Percentiles rank a stretch among this genome's conserved stretches.
phyloP scores from a whole-genome alignment of 106 monocot genomes.

The Narthecium ossifragum region DNA sequence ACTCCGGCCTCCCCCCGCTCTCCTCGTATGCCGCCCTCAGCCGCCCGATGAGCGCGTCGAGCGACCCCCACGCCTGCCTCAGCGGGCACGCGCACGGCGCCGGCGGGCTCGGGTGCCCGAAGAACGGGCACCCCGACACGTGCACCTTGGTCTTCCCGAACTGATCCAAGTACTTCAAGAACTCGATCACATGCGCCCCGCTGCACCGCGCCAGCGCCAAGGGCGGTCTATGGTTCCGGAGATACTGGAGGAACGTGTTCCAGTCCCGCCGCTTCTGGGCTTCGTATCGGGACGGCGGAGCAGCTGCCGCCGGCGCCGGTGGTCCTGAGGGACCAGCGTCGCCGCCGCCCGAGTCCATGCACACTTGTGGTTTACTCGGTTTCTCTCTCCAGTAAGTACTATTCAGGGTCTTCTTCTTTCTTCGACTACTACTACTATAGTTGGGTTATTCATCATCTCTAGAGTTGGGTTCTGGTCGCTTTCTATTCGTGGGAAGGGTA shows the following conservation, averaged over 20 bases:
- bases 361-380: too few species aligned
- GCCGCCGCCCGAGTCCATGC: too few species aligned
- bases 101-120: constrained; percentile 8
- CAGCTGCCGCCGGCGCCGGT: constrained; percentile 2
- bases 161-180: constrained; percentile 23
- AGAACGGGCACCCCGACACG: constrained; percentile 4
- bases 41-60: constrained; percentile 15
- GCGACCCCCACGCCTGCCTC: constrained; percentile 11
- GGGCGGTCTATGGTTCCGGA: constrained; percentile 13
- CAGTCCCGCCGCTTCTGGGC: constrained; percentile 16
- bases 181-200: constrained; percentile 23
- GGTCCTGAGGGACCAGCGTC: too few species aligned
- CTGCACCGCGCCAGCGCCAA: constrained; percentile 9
- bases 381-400: too few species aligned
- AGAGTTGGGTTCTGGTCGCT: too few species aligned
- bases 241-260: constrained; percentile 20
- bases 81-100: constrained; percentile 9
- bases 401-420: too few species aligned
- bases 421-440: too few species aligned
- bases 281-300: constrained; percentile 12
- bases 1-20: constrained; percentile 16
- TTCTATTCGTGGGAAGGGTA: background rate
- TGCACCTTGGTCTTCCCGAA: constrained; percentile 29
- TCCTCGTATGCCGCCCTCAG: constrained; percentile 20
- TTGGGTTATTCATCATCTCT: too few species aligned